Conservation (phyloP, 495 filamentous ascomycete species). For the Bryoglossum gracile region DNA sequence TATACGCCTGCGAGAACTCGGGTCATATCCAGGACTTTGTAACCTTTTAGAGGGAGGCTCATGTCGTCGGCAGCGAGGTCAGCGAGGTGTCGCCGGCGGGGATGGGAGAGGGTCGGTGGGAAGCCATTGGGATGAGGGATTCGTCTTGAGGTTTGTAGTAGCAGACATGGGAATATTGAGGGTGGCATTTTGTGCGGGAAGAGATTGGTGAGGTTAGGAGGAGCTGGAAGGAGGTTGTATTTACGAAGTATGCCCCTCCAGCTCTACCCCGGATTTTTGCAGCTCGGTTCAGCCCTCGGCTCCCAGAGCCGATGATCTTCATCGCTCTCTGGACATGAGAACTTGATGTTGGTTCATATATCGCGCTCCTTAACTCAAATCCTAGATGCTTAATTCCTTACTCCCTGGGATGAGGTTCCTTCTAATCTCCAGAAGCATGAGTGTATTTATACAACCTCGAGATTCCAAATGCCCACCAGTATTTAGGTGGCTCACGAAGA, state of each 20-base stretch:
- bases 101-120: background rate
- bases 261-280: background rate
- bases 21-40: slow-evolving; percentile 92
- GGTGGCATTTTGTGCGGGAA: background rate
- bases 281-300: background rate
- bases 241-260: background rate
- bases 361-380: too few relatives aligned
- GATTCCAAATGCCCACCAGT: too few relatives aligned
- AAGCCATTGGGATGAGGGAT: slow-evolving; percentile 7
- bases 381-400: too few relatives aligned
- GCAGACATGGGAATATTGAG: background rate
- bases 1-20: slow-evolving; percentile 89
- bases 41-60: slow-evolving; percentile 66
- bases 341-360: too few relatives aligned
- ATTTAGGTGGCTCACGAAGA: too few relatives aligned
- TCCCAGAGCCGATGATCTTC: too few relatives aligned
- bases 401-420: too few relatives aligned
- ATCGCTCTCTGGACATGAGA: too few relatives aligned
- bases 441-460: too few relatives aligned
- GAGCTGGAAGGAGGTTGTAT: background rate
- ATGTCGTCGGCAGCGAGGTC: slow-evolving; percentile 14
- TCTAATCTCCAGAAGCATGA: too few relatives aligned
- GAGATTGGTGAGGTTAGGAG: background rate
- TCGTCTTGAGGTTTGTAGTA: slow-evolving; percentile 16
- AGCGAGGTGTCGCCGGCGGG: slow-evolving; percentile 13